Base-by-base conservation (phyloP, 352 stramenopile genomes). In the Phytophthora cajani region DNA sequence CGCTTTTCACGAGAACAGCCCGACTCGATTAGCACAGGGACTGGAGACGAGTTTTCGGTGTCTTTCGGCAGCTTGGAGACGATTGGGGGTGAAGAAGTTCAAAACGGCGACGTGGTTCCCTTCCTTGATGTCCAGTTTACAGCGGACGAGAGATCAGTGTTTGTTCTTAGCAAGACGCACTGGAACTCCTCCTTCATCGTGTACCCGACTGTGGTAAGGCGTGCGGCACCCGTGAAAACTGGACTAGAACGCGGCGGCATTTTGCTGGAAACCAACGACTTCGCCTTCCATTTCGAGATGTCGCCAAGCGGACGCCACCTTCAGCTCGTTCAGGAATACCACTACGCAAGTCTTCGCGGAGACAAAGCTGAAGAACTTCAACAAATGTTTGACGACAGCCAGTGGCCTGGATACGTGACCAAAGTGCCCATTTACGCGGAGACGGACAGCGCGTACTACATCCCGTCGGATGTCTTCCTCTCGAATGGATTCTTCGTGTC, bases 401-500 rank as follows among this genome's bases (percentile, higher is more conserved):
- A 92, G 54, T 93, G 84, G 86, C 81, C 84, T 36, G 86, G 82
- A 1, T 88, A 89, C 64, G 62, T 81, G 17, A 76, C 66, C 9
- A 81, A 79, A 32, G 67, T 93, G 8, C 62, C 78, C 7, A 91
- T 92, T 60, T 85, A 85, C 54, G 62, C 66, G n/a, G 86, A 93
- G 64, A 91, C 79, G 7, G 78, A 92, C 7, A 67, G 78, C 12
- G 75, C 75, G 17, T 88, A 78, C 62, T 79, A 85, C 50, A 79
- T 93, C 55, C 67, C 73, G 4, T 72, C 79, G 0, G 75, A 91
- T 30, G 21, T 74, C 17, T 91, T 95, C 36, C 63, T 92, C 52
- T 61, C 70, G 3, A 92, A 85, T 55, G 90, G 88, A 6, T 97
- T 96, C 67, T 96, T 90, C 52, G 86, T 95, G 14, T 85, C 85